These are phyloP conservation scores for Aspergillus pseudoterreus DNA, from an alignment of 2,329 filamentous ascomycete genomes.

Conservation along the genomic window DNA sequence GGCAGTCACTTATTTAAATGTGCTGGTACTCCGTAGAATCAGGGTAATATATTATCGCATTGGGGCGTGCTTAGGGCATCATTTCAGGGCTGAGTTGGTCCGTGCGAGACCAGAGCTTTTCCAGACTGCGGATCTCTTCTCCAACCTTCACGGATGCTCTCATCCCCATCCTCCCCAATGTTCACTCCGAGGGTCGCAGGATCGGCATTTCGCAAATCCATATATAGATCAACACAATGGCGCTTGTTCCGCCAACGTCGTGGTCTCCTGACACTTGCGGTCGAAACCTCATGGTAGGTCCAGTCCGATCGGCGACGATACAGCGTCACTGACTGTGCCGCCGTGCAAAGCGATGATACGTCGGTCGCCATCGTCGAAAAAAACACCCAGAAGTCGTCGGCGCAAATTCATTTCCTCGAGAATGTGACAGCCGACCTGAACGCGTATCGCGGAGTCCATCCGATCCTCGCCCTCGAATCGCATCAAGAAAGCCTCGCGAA, in stretches of 20 bases:
- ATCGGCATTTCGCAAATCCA: slow-evolving; percentile 18
- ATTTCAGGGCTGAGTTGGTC: slow-evolving; percentile 23
- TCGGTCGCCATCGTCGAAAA: slow-evolving; percentile 78
- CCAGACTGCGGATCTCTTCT: slow-evolving; percentile 6
- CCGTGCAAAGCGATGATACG: slow-evolving; percentile 70
- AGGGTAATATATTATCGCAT: background rate
- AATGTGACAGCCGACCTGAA: slow-evolving; percentile 79
- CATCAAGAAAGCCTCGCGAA: slow-evolving; percentile 69
- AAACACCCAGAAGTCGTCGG: slow-evolving; percentile 26
- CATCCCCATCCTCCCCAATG: slow-evolving; percentile 20
- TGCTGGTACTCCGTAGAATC: background rate
- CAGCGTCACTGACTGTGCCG: background rate
- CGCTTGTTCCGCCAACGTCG: slow-evolving; percentile 10
- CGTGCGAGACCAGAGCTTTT: slow-evolving; percentile 27
- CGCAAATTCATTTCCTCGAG: slow-evolving; percentile 70
- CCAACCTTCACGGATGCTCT: background rate
- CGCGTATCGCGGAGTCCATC: slow-evolving; percentile 73
- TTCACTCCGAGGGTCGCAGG: slow-evolving; percentile 16
- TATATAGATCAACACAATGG: slow-evolving; percentile 7
- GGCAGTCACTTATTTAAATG: background rate
- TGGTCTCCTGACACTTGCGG: slow-evolving; percentile 43
- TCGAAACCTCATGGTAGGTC: slow-evolving; percentile 45
- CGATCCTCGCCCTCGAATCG: slow-evolving; percentile 67
- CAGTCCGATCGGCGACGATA: background rate
- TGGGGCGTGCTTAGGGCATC: slow-evolving; percentile 17